phyloP scores from a whole-genome alignment of 169 alveolate species.

The Babesia ovis region DNA sequence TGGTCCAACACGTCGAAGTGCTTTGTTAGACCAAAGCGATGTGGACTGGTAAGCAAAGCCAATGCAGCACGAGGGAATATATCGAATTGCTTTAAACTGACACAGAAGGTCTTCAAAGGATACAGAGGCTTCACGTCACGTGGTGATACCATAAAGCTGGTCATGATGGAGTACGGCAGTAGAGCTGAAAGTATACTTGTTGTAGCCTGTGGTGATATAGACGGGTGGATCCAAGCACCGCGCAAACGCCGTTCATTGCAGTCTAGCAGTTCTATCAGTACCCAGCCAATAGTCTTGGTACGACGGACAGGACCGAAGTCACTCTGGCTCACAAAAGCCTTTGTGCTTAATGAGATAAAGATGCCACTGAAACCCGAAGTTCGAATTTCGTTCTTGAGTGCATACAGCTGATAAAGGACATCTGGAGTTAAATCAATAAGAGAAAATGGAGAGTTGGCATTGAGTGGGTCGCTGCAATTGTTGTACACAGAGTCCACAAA shows the following conservation, averaged over 20 bases:
- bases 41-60: conserved; percentile 56
- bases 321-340: conserved; percentile 53
- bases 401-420: conserved; percentile 44
- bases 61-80: conserved; percentile 66
- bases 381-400: conserved; percentile 37
- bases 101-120: conserved; percentile 54
- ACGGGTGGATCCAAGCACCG: conserved; percentile 73
- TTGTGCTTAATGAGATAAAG: conserved; percentile 64
- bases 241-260: conserved; percentile 72
- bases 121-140: conserved; percentile 30
- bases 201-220: conserved; percentile 64
- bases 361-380: conserved; percentile 73
- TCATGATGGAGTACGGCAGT: conserved; percentile 65
- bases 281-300: conserved; percentile 70
- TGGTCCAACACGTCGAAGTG: conserved; percentile 50
- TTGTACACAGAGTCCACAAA: conserved; percentile 62
- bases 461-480: conserved; percentile 39
- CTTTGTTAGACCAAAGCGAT: conserved; percentile 64
- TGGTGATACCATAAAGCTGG: conserved; percentile 54
- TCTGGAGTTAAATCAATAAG: conserved; percentile 46
- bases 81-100: conserved; percentile 69
- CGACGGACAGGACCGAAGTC: conserved; percentile 69
- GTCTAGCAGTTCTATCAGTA: conserved; percentile 64
- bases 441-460: conserved; percentile 63
- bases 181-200: conserved; percentile 59